phyloP scores from a whole-genome alignment of 2,329 filamentous ascomycete genomes.

The Arthrobotrys iridis region DNA sequence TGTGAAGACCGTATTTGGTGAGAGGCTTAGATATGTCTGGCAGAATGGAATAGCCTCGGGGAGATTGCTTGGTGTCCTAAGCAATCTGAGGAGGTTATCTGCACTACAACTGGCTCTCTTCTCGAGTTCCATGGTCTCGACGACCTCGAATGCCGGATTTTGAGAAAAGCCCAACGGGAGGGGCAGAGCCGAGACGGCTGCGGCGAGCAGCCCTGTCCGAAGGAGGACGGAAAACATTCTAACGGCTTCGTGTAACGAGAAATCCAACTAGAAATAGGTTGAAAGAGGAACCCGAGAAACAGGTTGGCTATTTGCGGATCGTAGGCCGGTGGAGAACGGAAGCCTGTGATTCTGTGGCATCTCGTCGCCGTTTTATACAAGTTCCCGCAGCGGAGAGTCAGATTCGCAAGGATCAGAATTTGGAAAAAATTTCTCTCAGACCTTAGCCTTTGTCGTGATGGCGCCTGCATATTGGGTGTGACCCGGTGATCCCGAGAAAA shows the following conservation, averaged over 20 bases:
- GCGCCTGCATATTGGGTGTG: not conserved
- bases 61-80: slow-evolving; percentile 16
- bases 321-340: not conserved
- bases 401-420: not conserved
- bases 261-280: not conserved
- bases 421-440: not conserved
- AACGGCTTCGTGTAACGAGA: slow-evolving; percentile 14
- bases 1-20: not conserved
- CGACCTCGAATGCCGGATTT: slow-evolving; percentile 5
- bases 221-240: slow-evolving; percentile 15
- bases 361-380: not conserved
- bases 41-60: slow-evolving; percentile 22
- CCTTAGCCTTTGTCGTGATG: not conserved
- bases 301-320: not conserved
- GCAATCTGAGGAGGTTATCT: slow-evolving; percentile 19
- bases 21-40: not conserved
- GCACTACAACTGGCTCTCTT: slow-evolving; percentile 18
- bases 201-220: slow-evolving; percentile 14
- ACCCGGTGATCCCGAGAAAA: not conserved
- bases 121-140: not conserved
- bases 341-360: not conserved
- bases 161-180: slow-evolving; percentile 7
- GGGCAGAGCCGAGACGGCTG: slow-evolving; percentile 12
- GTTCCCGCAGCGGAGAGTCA: not conserved
- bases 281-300: not conserved